Conservation (phyloP, 2,329 filamentous ascomycete species). For the Verticillium zaregamsianum region DNA sequence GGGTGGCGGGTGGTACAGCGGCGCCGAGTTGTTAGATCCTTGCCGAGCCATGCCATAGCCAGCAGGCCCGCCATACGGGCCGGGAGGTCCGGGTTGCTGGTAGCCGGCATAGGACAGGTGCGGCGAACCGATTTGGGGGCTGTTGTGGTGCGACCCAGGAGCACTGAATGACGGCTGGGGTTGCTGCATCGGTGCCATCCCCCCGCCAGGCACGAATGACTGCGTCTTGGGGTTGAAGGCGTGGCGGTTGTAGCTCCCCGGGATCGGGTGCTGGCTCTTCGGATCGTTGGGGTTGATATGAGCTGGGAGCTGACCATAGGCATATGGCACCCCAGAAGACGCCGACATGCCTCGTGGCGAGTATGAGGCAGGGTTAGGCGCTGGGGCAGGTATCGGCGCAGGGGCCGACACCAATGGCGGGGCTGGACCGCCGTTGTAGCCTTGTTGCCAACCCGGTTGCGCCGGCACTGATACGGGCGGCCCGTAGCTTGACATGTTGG, state of each 20-base stretch:
- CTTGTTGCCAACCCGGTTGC: slow-evolving; percentile 32
- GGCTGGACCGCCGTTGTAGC: slow-evolving; percentile 20
- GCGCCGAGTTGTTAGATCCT: slow-evolving; percentile 50
- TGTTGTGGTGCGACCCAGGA: slow-evolving; percentile 45
- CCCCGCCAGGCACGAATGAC: slow-evolving; percentile 70
- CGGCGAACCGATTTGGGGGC: slow-evolving; percentile 48
- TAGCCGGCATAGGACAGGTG: slow-evolving; percentile 46
- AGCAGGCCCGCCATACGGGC: slow-evolving; percentile 37
- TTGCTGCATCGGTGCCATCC: slow-evolving; percentile 43
- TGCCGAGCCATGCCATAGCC: slow-evolving; percentile 54
- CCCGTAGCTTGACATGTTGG: slow-evolving; percentile 29
- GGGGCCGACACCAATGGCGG: slow-evolving; percentile 19
- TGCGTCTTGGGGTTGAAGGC: slow-evolving; percentile 94
- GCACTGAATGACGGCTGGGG: slow-evolving; percentile 44
- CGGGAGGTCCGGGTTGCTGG: slow-evolving; percentile 40
- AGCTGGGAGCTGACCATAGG: slow-evolving; percentile 73
- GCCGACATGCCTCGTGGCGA: slow-evolving; percentile 23
- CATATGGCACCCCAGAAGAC: slow-evolving; percentile 53
- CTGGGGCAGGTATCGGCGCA: slow-evolving; percentile 19
- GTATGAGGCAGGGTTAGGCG: slow-evolving; percentile 18
- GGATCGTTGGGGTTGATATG: slow-evolving; percentile 67
- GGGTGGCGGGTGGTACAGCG: slow-evolving; percentile 41
- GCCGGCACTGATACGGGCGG: slow-evolving; percentile 25
- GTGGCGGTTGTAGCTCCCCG: slow-evolving; percentile 78
- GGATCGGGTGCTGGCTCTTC: slow-evolving; percentile 75